Base-by-base conservation (phyloP, 83 land plant species). In the Thuja plicata region DNA sequence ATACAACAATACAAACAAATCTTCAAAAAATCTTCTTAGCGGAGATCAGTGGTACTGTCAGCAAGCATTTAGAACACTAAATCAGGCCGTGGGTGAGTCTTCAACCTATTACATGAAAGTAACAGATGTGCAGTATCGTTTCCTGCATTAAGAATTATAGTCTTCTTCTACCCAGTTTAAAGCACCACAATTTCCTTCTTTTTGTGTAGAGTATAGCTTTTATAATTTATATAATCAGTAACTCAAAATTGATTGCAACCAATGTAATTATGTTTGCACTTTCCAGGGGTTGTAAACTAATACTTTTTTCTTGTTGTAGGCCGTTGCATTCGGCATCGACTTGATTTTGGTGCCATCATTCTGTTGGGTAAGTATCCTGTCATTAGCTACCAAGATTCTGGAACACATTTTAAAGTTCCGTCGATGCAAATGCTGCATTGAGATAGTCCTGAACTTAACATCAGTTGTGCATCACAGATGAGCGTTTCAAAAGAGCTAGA, bases 1-100 rank as follows among this genome's bases (percentile, higher is more conserved):
- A 70, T 98, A 94, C 48, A 98, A 98, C 88, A 92, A 94, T 85
- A 89, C 89, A n/a, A 86, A 96, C 88, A 95, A 83, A 87, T 88
- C 92, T 85, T 89, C 93, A 5, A 97, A 94, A 88, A 91, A 91
- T 46, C 97, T 98, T 60, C 86, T 97, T 27, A 95, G 97, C 94
- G 99, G 99, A 76, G 95, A 91, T 90, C 94, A 97, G 60, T 98
- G 99, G 99, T 98, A 98, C 91, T 98, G 99, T 90, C 92, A 98
- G 35, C 99, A 98, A 93, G 99, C 99, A 30, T 98, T 98, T 87
- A 95, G 99, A 45, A 97, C 99, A 82, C 88, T 98, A 27, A 98
- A 98, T 87, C 99, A 98, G 90, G 99, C 99, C 88, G 93, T 95
- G 66, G 99, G 99, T 97, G 90, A 80, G 89, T 86, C 24, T 52